A percentile compares a stretch with the other conserved stretches of the same genome.
Conservation (phyloP, 2,329 filamentous ascomycete species). For the Verticillium nubilum region DNA sequence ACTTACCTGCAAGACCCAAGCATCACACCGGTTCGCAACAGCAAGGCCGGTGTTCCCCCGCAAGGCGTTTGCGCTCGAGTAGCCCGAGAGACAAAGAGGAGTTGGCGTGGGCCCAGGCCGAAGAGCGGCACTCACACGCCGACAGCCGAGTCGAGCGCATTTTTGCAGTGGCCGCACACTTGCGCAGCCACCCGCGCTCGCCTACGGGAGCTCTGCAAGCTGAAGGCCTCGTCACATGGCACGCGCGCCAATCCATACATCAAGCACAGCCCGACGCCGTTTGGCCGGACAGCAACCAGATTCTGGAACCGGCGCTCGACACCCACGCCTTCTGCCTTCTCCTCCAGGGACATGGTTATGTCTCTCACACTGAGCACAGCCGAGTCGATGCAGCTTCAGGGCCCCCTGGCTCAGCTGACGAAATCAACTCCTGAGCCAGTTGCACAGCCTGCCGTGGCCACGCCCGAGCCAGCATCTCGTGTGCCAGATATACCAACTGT, state of each 20-base stretch:
- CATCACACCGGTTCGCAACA: constrained; percentile 60
- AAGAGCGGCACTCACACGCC: constrained; percentile 53
- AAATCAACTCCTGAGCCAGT: constrained; percentile 28
- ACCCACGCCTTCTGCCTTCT: constrained; percentile 47
- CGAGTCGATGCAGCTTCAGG: constrained; percentile 58
- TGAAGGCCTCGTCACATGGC: constrained; percentile 40
- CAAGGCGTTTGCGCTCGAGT: constrained; percentile 60
- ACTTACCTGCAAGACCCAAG: constrained; percentile 62
- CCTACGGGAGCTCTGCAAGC: constrained; percentile 57
- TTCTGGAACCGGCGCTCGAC: constrained; percentile 43
- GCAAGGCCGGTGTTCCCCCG: constrained; percentile 59
- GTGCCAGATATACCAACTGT: constrained; percentile 12
- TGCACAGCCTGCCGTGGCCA: constrained; percentile 11
- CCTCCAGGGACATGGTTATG: constrained; percentile 55
- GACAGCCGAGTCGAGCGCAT: constrained; percentile 42
- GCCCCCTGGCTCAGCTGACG: constrained; percentile 56
- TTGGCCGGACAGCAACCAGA: constrained; percentile 43
- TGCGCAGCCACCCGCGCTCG: constrained; percentile 57
- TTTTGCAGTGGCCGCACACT: constrained; percentile 59
- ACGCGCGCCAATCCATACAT: constrained; percentile 39
- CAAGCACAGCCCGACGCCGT: constrained; percentile 51
- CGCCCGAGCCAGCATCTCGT: background rate
- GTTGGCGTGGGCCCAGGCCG: constrained; percentile 57
- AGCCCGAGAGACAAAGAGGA: constrained; percentile 59
- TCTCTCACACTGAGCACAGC: constrained; percentile 59